These are phyloP conservation scores for California macrophylla DNA, from an alignment of 441 rosid species.

Conservation along the genomic window DNA sequence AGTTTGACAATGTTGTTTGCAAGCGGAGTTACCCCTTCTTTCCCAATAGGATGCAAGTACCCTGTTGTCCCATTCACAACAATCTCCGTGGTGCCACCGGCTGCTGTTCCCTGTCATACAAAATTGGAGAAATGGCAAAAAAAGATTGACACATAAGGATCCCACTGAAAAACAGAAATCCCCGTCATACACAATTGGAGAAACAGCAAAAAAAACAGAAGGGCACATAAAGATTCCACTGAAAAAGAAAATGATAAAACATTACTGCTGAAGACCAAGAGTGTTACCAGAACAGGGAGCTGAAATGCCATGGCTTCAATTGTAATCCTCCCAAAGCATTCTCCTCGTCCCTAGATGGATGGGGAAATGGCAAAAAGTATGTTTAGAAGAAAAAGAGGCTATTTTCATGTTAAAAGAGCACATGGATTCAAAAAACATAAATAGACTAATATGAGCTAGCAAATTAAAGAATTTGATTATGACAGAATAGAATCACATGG, in stretches of 20 bases:
- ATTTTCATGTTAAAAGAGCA: background rate
- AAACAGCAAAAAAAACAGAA: background rate
- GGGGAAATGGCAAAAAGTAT: background rate
- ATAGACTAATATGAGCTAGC: background rate
- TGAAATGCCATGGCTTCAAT: conserved; percentile 69
- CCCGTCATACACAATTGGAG: conserved; percentile 24
- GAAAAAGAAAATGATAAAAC: background rate
- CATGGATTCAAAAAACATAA: background rate
- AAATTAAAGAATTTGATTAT: background rate
- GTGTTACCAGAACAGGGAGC: conserved; percentile 46
- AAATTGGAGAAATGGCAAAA: background rate
- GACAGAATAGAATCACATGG: background rate
- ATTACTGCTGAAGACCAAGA: background rate
- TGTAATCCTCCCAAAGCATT: conserved; percentile 64
- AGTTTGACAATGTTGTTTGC: conserved; percentile 48
- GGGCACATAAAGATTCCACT: background rate
- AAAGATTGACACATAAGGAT: background rate
- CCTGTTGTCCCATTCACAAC: conserved; percentile 56
- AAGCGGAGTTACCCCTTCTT: conserved; percentile 45
- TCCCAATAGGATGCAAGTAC: conserved; percentile 47
- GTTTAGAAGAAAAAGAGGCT: background rate
- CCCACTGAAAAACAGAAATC: conserved; percentile 7
- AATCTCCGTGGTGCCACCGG: conserved; percentile 59
- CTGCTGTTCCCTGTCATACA: conserved; percentile 44
- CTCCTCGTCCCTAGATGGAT: conserved; percentile 42